Evolutionary conservation across 495 filamentous ascomycete species (phyloP).

Genomic region (Thozetella sp.): DNA sequence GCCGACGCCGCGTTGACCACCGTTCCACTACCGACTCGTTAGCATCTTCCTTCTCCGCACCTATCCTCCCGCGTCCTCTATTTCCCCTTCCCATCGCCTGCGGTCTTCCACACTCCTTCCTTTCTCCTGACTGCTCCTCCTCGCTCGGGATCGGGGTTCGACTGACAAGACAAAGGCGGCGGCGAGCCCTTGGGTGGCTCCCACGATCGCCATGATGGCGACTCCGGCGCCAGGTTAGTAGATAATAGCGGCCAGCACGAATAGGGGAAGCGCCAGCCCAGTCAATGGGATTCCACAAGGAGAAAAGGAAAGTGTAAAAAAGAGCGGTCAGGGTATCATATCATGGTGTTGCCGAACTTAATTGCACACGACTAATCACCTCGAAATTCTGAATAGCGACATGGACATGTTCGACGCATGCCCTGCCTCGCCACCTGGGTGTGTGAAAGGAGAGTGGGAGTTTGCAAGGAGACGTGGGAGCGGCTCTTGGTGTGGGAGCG

Average conservation of each 20-base stretch:
- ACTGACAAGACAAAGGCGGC: conserved; percentile 58
- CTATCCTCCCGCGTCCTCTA: background rate
- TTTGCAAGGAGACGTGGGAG: conserved; percentile 6
- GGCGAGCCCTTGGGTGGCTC: conserved; percentile 48
- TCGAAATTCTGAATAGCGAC: conserved; percentile 25
- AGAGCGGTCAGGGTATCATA: conserved; percentile 27
- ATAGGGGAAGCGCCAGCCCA: conserved; percentile 43
- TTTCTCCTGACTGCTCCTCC: background rate
- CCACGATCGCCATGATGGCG: conserved; percentile 44
- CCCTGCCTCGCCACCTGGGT: conserved; percentile 17
- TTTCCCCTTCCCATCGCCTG: background rate
- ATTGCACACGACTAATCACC: conserved; percentile 17
- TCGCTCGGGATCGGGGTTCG: background rate
- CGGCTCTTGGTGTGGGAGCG: background rate
- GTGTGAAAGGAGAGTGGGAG: conserved; percentile 18
- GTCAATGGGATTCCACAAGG: conserved; percentile 48
- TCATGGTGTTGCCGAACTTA: conserved; percentile 20
- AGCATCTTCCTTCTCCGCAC: conserved; percentile 4
- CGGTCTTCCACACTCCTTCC: too few relatives aligned
- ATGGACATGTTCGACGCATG: conserved; percentile 24
- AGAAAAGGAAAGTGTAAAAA: conserved; percentile 25
- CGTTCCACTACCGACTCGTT: conserved; percentile 40
- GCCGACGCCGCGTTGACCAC: conserved; percentile 53
- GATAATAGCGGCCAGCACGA: conserved; percentile 26
- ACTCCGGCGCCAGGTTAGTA: conserved; percentile 16